Percentiles rank a stretch among this genome's conserved stretches.
Evolutionary conservation across 345 rosid species (phyloP).

Genomic region (Citrus hindsii): DNA sequence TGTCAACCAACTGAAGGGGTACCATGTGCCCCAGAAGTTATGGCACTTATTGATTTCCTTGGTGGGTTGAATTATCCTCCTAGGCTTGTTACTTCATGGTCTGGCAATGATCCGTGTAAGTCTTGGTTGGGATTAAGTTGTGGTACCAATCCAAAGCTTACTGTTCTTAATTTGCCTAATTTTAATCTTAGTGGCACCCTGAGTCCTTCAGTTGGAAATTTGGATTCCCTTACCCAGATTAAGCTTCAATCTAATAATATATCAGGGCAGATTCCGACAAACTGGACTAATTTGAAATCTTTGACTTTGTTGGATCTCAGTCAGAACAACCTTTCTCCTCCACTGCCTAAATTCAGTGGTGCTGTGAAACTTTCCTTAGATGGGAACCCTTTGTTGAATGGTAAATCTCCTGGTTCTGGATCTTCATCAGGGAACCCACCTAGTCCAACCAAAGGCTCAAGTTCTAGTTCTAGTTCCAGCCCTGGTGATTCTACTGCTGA

Average conservation of each 20-base stretch:
- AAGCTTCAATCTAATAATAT: constrained; percentile 45
- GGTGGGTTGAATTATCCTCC: constrained; percentile 53
- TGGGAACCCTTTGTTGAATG: constrained; percentile 47
- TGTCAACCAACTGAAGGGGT: constrained; percentile 46
- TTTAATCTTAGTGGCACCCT: constrained; percentile 55
- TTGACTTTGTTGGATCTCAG: constrained; percentile 54
- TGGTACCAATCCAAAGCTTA: constrained; percentile 18
- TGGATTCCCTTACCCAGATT: constrained; percentile 42
- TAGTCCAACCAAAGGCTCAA: constrained; percentile 14
- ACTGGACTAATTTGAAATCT: constrained; percentile 56
- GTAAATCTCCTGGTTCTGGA: constrained; percentile 18
- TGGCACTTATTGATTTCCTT: constrained; percentile 62
- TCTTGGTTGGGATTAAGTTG: constrained; percentile 62
- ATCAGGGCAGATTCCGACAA: constrained; percentile 45
- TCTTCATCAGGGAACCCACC: constrained; percentile 17
- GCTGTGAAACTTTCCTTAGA: constrained; percentile 22
- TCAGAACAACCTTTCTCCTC: constrained; percentile 55
- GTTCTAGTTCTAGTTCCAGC: constrained; percentile 13
- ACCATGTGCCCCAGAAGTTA: constrained; percentile 54
- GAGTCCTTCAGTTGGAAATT: constrained; percentile 57
- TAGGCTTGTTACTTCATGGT: constrained; percentile 54
- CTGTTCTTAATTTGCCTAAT: constrained; percentile 39
- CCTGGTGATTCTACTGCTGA: constrained; percentile 26
- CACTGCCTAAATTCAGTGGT: constrained; percentile 41
- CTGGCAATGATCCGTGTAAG: constrained; percentile 59